These are phyloP conservation scores for Candida ovalis DNA, from an alignment of 805 yeast species.

Conservation along the genomic window DNA sequence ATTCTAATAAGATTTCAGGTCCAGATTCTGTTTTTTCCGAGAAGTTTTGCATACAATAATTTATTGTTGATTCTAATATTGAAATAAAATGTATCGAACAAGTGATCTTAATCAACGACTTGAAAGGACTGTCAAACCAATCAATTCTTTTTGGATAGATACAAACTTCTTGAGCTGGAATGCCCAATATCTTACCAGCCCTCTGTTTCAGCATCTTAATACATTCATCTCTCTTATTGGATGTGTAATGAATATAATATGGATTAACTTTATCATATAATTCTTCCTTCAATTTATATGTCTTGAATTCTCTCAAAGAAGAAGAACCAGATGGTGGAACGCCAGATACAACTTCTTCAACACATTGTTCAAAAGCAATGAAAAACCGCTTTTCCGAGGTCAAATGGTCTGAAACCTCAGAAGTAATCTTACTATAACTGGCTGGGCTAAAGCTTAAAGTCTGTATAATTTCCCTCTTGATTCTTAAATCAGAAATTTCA, in stretches of 20 bases:
- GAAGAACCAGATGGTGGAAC: constrained; percentile 16
- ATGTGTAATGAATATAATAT: constrained; percentile 69
- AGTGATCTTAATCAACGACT: constrained; percentile 46
- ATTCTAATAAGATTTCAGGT: constrained; percentile 53
- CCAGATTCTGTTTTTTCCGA: constrained; percentile 20
- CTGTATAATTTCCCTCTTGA: constrained; percentile 75
- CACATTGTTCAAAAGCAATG: constrained; percentile 46
- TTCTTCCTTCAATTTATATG: constrained; percentile 62
- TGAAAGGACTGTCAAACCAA: constrained; percentile 38
- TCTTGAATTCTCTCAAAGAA: constrained; percentile 54
- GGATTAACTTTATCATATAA: constrained; percentile 64
- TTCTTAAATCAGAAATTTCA: constrained; percentile 45
- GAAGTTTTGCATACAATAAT: constrained; percentile 27
- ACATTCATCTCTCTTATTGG: constrained; percentile 83
- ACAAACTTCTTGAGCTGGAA: constrained; percentile 44
- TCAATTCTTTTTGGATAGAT: constrained; percentile 50
- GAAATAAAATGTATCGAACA: constrained; percentile 49
- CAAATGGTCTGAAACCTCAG: constrained; percentile 72
- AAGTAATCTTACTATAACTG: constrained; percentile 65
- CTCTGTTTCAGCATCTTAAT: constrained; percentile 56
- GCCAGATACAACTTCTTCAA: constrained; percentile 53
- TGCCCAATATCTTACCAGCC: constrained; percentile 36
- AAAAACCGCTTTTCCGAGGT: constrained; percentile 70
- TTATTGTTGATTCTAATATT: constrained; percentile 48
- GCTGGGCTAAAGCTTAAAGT: constrained; percentile 72